These are phyloP conservation scores for Paracoccidioides brasiliensis DNA, from an alignment of 2,329 filamentous ascomycete species.

Conservation along the genomic window DNA sequence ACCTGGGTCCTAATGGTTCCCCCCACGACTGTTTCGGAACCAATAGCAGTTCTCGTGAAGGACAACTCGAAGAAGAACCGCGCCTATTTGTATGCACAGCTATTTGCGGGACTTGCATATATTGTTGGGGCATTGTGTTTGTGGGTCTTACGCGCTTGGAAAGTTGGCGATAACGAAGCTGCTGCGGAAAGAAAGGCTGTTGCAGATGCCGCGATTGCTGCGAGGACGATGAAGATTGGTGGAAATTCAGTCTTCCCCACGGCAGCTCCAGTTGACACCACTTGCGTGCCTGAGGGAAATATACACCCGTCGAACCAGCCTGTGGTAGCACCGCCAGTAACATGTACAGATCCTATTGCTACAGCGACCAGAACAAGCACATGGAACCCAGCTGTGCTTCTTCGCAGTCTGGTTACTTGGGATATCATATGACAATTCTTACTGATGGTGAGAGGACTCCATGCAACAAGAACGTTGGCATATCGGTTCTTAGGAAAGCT, in stretches of 20 bases:
- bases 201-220: neutral
- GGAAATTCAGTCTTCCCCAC: neutral
- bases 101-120: constrained; percentile 51
- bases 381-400: constrained; percentile 8
- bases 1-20: constrained; percentile 47
- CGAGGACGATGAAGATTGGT: neutral
- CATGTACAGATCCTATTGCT: neutral
- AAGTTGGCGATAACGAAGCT: constrained; percentile 21
- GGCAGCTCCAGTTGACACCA: neutral
- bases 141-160: constrained; percentile 30
- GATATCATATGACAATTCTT: constrained; percentile 17
- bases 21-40: constrained; percentile 35
- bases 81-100: constrained; percentile 29
- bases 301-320: neutral
- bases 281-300: neutral
- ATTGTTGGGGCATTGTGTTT: constrained; percentile 40
- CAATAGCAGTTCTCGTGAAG: constrained; percentile 48
- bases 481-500: neutral
- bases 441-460: neutral
- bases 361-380: constrained; percentile 3
- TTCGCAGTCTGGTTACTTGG: constrained; percentile 20
- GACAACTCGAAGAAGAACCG: constrained; percentile 20
- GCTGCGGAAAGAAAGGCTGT: constrained; percentile 8
- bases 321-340: neutral
- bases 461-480: neutral